Base-by-base conservation (phyloP, 2,329 filamentous ascomycete genomes). In the Penicillium sp. region DNA sequence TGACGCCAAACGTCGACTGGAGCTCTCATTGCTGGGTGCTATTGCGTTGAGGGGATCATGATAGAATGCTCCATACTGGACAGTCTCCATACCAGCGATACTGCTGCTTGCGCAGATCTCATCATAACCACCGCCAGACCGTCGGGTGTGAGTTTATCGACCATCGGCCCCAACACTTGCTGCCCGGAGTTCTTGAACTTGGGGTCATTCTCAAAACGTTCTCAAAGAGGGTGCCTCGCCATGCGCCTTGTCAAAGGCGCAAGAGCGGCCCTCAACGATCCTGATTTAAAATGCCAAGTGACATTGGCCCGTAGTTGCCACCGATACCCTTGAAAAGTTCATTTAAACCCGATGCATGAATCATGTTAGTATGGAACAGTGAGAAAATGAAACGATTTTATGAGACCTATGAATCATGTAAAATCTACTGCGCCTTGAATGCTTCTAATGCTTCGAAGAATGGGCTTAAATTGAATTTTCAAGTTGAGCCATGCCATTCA, bases 21-120 rank as follows among this genome's bases (percentile, higher is more conserved):
- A 95, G 66, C 78, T 81, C 47, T 77, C 89, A 38, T 77, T 92
- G 5, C 63, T 96, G 48, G 86, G 88, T 1, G 81, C 83, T 14
- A 95, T 96, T 82, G 90, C 91, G 1, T 69, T 94, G 60, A 83
- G 88, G 58, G 87, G 87, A 53, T 72, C 75, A 22, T 71, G 73
- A 50, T 73, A 62, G 18, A 10, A 18, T 10, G 18, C 8, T 42
- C 5, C 11, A 25, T 3, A 20, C 2, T 30, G 14, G 33, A 16
- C 10, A 13, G 39, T 22, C 16, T 28, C 16, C 7, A 31, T 25
- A 8, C 11, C 8, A 4, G 7, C 24, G 36, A 41, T 4, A 24
- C 16, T 40, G 36, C 35, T 13, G 5, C 18, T 22, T 18, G 18
- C 18, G 18, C 16, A 18, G 8, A 6, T 38, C 18, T 20, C 6